Base-by-base conservation (phyloP, 1,139 yeast species). In the Spencermartinsiella ligniputridi region DNA sequence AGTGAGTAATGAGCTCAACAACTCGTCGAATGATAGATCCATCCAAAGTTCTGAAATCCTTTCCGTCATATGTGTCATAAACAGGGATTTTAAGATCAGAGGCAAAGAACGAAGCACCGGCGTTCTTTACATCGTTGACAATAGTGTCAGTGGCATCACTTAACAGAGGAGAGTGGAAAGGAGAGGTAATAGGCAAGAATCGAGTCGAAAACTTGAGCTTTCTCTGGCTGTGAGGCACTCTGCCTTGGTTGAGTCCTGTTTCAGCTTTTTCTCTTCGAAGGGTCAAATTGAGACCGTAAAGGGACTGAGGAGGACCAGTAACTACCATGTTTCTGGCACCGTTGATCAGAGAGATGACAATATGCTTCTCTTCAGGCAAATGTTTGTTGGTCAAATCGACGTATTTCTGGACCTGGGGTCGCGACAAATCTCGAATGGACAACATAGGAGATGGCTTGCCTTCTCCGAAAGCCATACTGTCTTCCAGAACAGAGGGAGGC, bases 371-470 rank as follows among this genome's bases (percentile, higher is more conserved):
- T 47, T 74, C 71, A 57, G 98, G 97, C 69, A 92, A 79, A 70
- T 90, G 97, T 63, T 83, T 79, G 72, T 92, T 92, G 50, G 99
- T 92, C 67, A 81, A 81, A 52, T 81, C 83, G 55, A 92, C 87
- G 63, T 77, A 88, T 47, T 67, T 66, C 66, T 88, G 84, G 48
- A 92, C 94, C 69, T 87, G 90, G 35, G 78, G 80, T 56, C 76
- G 72, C 27, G 95, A 76, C 62, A 92, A 77, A 65, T 90, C 97
- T 67, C 96, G 81, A 52, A 92, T 79, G 12, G 97, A 84, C 64
- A 92, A 78, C 99, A 92, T 92, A 54, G 98, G 98, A 54, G 95
- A 83, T 53, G 98, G 98, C 62, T 81, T 77, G 56, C 99, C 98
- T 73, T 92, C 99, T 58, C 92, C 94, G 62, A 89, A 83, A 61